Percentiles rank a stretch among this genome's conserved stretches.
Conservation (phyloP, 2,329 filamentous ascomycete genomes). For the Sordariomycetes sp. region DNA sequence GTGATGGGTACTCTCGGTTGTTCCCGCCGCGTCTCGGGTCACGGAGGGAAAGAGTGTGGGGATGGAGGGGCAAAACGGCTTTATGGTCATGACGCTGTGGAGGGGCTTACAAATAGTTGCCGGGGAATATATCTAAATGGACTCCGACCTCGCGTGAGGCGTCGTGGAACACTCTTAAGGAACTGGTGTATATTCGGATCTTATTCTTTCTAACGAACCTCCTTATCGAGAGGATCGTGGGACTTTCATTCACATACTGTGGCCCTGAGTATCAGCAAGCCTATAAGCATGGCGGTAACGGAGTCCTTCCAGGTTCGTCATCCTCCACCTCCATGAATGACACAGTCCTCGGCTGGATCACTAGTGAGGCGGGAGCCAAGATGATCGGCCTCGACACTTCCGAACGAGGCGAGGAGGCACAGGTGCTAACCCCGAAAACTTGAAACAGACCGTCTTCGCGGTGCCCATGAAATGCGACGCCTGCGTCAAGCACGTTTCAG, state of each 20-base stretch:
- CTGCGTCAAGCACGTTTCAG: conserved; percentile 79
- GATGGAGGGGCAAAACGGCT: not conserved
- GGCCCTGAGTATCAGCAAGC: not conserved
- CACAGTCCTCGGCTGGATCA: not conserved
- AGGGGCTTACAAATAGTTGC: not conserved
- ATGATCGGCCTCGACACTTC: not conserved
- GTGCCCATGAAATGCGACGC: conserved; percentile 85
- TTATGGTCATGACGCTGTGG: not conserved
- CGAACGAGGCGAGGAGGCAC: not conserved
- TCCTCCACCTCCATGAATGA: not conserved
- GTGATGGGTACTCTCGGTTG: not conserved
- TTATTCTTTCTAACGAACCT: not conserved
- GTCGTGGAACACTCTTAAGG: not conserved
- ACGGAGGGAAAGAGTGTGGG: not conserved
- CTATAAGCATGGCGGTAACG: conserved; percentile 11
- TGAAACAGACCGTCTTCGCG: conserved; percentile 71
- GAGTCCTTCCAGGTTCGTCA: conserved; percentile 12
- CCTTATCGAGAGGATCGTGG: not conserved
- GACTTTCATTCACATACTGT: not conserved
- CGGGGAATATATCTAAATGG: not conserved
- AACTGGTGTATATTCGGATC: not conserved
- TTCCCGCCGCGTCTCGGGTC: not conserved
- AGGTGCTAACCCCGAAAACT: not conserved
- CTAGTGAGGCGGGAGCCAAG: not conserved
- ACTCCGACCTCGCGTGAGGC: not conserved